Base-by-base conservation (phyloP, 2,329 filamentous ascomycete genomes). In the Aspergillus chevalieri region DNA sequence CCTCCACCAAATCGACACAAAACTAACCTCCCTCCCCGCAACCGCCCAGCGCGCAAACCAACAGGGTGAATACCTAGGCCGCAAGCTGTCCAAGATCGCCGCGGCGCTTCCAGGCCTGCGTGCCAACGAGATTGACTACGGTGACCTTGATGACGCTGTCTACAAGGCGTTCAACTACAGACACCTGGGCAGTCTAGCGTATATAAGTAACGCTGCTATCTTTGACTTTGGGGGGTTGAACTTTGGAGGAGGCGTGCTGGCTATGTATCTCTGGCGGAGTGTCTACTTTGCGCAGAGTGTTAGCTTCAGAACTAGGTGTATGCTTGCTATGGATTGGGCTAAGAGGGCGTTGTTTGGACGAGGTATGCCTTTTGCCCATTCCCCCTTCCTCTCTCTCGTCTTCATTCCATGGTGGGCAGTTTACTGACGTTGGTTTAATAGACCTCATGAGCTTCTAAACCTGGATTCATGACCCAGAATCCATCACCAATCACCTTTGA, bases 261-360 rank as follows among this genome's bases (percentile, higher is more conserved):
- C 91, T 0, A 92, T 97, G 44, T 98, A 98, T 68, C 82, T 95
- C 30, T 98, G 93, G 93, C 78, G 93, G 54, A 91, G 89, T 56
- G 86, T 96, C 12, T 98, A 98, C 72, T 98, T 98, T 74, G 90
- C 93, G 10, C 89, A 98, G 77, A 95, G 89, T 64, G 93, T 98
- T 44, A 96, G 91, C 70, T 79, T 97, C 52, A 78, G 93, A 58
- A 98, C 93, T 22, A 82, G 92, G 54, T 81, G 89, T 56, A 72
- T 98, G 63, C 77, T 98, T 70, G 90, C 90, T 15, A 96, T 98
- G 93, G 93, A 98, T 69, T 98, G 93, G 93, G 85, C 83, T n/a
- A 98, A 97, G 81, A 80, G 94, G 66, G 88, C 89, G 10, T 71
- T 98, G 19, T 98, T 98, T 74, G 93, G 93, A 58, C 81, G 93